Evolutionary conservation across 2,329 filamentous ascomycete genomes (phyloP), one percentile per base, ranked within the genome.

Genomic region (Nemania abortiva): DNA sequence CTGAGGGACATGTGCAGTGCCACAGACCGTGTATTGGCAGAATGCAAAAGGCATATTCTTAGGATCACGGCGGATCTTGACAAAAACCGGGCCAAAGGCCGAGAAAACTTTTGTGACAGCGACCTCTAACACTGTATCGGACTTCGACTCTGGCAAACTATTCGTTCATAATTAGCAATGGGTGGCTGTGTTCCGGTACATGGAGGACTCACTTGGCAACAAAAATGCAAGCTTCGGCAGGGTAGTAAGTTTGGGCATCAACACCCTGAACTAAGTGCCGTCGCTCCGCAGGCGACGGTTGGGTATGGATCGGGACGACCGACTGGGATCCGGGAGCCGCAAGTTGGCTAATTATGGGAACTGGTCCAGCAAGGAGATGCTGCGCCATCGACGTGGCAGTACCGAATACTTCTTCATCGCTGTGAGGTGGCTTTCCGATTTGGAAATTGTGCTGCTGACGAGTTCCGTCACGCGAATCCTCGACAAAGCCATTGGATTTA

Each of bases 41-140:
- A 91, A 91, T 0, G 88, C 89, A 74, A 88, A 90, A 0, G 89
- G 89, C 86, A 91, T 90, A 47, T 86, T 82, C 15, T 78, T 78
- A 11, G 67, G 70, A 72, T 91, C 89, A 20, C 89, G 86, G 45
- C 88, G 86, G 67, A 91, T 89, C 81, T 91, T 91, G 70, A 90
- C 85, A 70, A 84, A 91, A 27, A 89, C 86, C 0, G 81, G 82
- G 6, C 89, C 89, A 72, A 82, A 90, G 18, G 81, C 75, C 20
- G 81, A 80, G 76, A 91, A 91, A 20, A 81, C 78, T 6, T 82
- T 79, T 3, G 84, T 87, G 3, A 91, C 83, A 47, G 84, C 86
- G 6, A 80, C 79, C 66, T 88, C 82, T 15, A 91, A 82, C n/a
- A 80, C 80, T 9, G 79, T 75, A 70, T 90, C 88, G 10, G 83